Conservation (phyloP, 2,329 filamentous ascomycete species). For the Paraphaeosphaeria minitans region DNA sequence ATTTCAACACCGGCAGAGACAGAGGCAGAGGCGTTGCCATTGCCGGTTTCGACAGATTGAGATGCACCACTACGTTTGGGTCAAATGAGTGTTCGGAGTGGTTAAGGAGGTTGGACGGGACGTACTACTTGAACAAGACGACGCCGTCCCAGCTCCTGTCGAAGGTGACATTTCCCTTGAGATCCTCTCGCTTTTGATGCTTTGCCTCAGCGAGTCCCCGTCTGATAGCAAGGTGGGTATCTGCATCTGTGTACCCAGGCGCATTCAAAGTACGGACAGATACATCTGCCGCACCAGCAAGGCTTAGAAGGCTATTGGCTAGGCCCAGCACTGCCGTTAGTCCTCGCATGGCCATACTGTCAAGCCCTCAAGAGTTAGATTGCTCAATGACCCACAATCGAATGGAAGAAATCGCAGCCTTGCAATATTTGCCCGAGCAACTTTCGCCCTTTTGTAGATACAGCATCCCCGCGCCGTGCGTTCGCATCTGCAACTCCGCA, state of each 20-base stretch:
- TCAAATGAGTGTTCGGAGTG: conserved; percentile 1
- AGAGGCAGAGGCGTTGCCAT: conserved; percentile 17
- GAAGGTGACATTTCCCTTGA: conserved; percentile 31
- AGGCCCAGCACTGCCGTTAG: background rate
- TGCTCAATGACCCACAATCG: background rate
- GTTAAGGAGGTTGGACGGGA: conserved; percentile 8
- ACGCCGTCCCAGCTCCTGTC: conserved; percentile 51
- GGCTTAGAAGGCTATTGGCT: conserved; percentile 11
- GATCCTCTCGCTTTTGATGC: conserved; percentile 18
- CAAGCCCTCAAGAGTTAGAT: background rate
- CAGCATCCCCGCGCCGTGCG: background rate
- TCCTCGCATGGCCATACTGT: background rate
- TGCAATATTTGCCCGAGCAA: background rate
- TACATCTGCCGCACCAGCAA: conserved; percentile 13
- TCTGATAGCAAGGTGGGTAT: conserved; percentile 21
- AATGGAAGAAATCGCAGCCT: background rate
- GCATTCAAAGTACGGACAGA: conserved; percentile 20
- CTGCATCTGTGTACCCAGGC: conserved; percentile 18
- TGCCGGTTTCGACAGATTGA: conserved; percentile 14
- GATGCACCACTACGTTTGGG: conserved; percentile 7
- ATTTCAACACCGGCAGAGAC: conserved; percentile 46
- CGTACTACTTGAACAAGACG: conserved; percentile 44
- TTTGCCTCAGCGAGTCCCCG: conserved; percentile 19
- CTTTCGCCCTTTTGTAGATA: conserved; percentile 1
- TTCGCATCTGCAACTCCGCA: conserved; percentile 2